phyloP scores from a whole-genome alignment of 495 filamentous ascomycete species.

The Penicillium nucicola region DNA sequence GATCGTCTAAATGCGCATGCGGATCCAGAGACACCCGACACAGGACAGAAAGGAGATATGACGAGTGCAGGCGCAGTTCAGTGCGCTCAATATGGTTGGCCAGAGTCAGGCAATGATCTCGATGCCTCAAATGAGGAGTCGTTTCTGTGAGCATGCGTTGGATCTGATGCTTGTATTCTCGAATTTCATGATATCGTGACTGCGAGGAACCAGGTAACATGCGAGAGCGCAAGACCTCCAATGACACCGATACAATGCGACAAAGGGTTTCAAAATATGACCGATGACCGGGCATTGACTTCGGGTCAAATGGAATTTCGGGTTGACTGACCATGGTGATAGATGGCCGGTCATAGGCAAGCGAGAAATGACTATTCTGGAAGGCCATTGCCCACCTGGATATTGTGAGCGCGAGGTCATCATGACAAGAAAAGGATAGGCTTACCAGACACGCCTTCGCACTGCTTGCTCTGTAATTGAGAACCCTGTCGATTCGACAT shows the following conservation, averaged over 20 bases:
- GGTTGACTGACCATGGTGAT: conserved; percentile 52
- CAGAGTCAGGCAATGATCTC: conserved; percentile 41
- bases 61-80: conserved; percentile 54
- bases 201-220: conserved; percentile 39
- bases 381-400: conserved; percentile 57
- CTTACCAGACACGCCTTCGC: conserved; percentile 44
- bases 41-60: conserved; percentile 56
- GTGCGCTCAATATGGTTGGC: conserved; percentile 55
- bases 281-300: conserved; percentile 46
- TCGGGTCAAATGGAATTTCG: conserved; percentile 45
- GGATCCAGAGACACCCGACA: conserved; percentile 55
- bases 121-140: conserved; percentile 50
- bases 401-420: conserved; percentile 6
- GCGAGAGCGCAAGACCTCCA: conserved; percentile 54
- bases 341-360: conserved; percentile 58
- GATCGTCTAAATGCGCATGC: conserved; percentile 30
- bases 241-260: conserved; percentile 48
- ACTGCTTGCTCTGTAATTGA: conserved; percentile 31
- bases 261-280: conserved; percentile 56
- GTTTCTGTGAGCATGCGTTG: conserved; percentile 48
- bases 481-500: conserved; percentile 48
- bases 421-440: background rate
- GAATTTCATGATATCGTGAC: conserved; percentile 44
- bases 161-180: conserved; percentile 49
- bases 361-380: conserved; percentile 59